Conservation (phyloP, 164 flowering plant genomes). For the Vitis amurensis region DNA sequence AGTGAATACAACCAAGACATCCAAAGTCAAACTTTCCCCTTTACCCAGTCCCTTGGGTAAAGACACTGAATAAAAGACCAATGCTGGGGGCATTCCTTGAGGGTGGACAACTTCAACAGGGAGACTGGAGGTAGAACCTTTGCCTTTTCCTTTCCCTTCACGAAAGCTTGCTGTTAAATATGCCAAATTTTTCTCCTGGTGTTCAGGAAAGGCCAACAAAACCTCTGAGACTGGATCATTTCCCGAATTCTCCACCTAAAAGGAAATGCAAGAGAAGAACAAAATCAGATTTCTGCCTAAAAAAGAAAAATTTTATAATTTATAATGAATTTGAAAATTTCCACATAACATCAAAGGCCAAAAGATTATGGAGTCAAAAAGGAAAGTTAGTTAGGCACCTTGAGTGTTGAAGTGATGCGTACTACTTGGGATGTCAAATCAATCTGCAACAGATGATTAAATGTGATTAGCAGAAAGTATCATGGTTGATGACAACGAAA, state of each 20-base stretch:
- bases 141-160: constrained; percentile 77
- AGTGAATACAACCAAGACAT: constrained; percentile 63
- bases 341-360: not conserved
- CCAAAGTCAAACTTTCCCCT: constrained; percentile 64
- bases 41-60: constrained; percentile 59
- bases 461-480: not conserved
- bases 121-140: constrained; percentile 34
- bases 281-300: not conserved
- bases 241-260: constrained; percentile 76
- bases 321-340: not conserved
- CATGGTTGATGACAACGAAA: not conserved
- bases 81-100: constrained; percentile 61
- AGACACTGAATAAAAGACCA: constrained; percentile 61
- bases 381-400: constrained; percentile 39
- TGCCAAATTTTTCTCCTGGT: constrained; percentile 63
- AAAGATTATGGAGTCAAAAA: not conserved
- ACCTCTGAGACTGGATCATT: constrained; percentile 53
- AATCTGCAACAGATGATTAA: constrained; percentile 47
- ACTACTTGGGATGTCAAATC: constrained; percentile 81
- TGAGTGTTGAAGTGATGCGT: constrained; percentile 54
- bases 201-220: constrained; percentile 65
- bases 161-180: constrained; percentile 35
- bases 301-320: not conserved
- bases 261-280: not conserved
- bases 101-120: constrained; percentile 47